A percentile compares a stretch with the other conserved stretches of the same genome.
These are phyloP conservation scores for Salisapilia sapeloensis DNA, from an alignment of 352 stramenopile genomes.

Conservation along the genomic window DNA sequence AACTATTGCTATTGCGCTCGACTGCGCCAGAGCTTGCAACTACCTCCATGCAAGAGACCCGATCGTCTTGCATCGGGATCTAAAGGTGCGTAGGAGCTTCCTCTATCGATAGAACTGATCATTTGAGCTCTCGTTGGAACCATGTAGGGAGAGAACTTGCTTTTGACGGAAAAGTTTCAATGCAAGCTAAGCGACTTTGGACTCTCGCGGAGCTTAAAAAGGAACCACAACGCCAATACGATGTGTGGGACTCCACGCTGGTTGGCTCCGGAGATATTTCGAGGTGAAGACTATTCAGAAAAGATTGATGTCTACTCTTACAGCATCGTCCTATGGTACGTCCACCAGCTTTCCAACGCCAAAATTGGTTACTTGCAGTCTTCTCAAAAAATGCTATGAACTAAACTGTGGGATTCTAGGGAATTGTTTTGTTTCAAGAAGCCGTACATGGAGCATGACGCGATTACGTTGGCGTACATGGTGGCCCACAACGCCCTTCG, in stretches of 20 bases:
- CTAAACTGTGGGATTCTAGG: too few relatives aligned
- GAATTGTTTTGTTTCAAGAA: constrained; percentile 76
- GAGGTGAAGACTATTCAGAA: constrained; percentile 66
- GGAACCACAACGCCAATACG: constrained; percentile 46
- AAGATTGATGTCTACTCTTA: constrained; percentile 79
- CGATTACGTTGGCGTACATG: constrained; percentile 62
- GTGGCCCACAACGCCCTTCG: constrained; percentile 60
- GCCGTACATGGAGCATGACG: constrained; percentile 59
- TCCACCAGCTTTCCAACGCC: too few relatives aligned
- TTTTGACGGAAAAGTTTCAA: constrained; percentile 47
- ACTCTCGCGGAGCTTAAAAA: constrained; percentile 44
- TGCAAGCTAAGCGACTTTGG: constrained; percentile 70
- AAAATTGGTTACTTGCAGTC: too few relatives aligned
- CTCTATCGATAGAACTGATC: background rate
- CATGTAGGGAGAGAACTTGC: constrained; percentile 39
- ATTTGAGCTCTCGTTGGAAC: background rate
- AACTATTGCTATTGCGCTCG: constrained; percentile 46
- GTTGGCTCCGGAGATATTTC: constrained; percentile 71
- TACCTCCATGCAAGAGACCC: constrained; percentile 50
- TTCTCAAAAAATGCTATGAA: too few relatives aligned
- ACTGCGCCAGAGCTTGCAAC: constrained; percentile 41
- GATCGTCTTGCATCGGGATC: constrained; percentile 45
- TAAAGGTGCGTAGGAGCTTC: constrained; percentile 20
- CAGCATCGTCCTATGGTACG: constrained; percentile 62
- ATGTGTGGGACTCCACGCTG: constrained; percentile 64